Evolutionary conservation across 2,329 filamentous ascomycete genomes (phyloP), one percentile per base, ranked within the genome.

Genomic region (Knoxdaviesia proteae): DNA sequence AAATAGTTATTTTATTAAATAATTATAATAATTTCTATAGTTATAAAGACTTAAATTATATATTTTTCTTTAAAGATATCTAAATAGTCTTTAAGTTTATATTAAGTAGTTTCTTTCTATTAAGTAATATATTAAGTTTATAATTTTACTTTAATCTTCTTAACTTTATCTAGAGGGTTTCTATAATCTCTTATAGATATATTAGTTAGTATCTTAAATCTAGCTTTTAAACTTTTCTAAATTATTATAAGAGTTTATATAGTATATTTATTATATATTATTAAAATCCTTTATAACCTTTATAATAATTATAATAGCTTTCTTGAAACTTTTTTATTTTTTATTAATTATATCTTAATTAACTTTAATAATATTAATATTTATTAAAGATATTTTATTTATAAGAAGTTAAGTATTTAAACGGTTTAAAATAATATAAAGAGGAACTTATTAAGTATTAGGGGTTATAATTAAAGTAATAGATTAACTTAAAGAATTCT

Each of bases 211-310:
- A 38, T 7, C 4, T 36, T 34, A 47, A 47, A 41, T 46, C 44
- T 40, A n/a, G 11, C 29, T 47, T 42, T 39, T 44, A 48, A 42
- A 43, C 34, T n/a, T 35, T 41, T 35, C 36, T 41, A 41, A 45
- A 40, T 41, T 43, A 41, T 38, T 38, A 39, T 40, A 41, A 34
- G 42, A 39, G 41, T 29, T 40, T 44, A 36, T 36, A 42, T 35
- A 36, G 8, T 32, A 35, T 29, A 36, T 3, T 3, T 20, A 20
- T 20, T 20, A 20, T 2, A 20, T 20, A 20, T 20, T 20, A 20
- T 3, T 20, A 20, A 20, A 20, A 20, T 20, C 2, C 20, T 20
- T 20, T 20, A 20, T 20, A 20, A 20, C 20, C 3, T 42, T 42
- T 5, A 30, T 8, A 38, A 38, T 38, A 36, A 9, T 36, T 34